A percentile compares a stretch with the other conserved stretches of the same genome.
Conservation (phyloP, 192 early-diverging fungal genomes). For the Mortierella antarctica region DNA sequence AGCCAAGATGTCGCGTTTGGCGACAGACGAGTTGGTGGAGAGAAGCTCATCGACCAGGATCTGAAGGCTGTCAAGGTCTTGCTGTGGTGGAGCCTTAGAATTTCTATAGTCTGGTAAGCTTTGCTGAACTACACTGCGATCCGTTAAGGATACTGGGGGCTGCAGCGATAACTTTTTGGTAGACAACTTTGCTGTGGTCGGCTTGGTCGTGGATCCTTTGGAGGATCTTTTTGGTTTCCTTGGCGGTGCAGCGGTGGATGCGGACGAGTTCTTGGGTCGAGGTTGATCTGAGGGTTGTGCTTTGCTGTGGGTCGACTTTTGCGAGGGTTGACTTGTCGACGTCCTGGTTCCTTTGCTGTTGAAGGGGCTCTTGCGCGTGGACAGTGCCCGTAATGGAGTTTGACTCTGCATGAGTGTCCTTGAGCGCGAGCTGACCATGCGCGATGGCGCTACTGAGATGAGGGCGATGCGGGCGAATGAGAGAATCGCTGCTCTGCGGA, state of each 20-base stretch:
- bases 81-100: neutral
- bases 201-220: neutral
- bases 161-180: neutral
- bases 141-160: neutral
- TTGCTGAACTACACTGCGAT: neutral
- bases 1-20: conserved; percentile 21
- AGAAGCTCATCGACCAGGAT: conserved; percentile 22
- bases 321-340: too few relatives aligned
- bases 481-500: too few relatives aligned
- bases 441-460: too few relatives aligned
- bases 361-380: too few relatives aligned
- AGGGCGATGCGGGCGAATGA: too few relatives aligned
- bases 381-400: too few relatives aligned
- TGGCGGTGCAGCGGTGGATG: neutral
- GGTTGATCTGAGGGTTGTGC: too few relatives aligned
- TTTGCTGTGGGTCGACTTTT: too few relatives aligned
- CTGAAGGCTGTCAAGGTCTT: conserved; percentile 30
- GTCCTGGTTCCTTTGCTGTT: too few relatives aligned
- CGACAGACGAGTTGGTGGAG: conserved; percentile 9
- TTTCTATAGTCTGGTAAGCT: conserved; percentile 18
- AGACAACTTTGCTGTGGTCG: neutral
- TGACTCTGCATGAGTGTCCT: too few relatives aligned
- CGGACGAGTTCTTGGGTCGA: too few relatives aligned
- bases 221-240: neutral
- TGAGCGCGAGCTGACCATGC: too few relatives aligned